phyloP scores from a whole-genome alignment of 108 stramenopile species.

The Cyclotella distinguenda region DNA sequence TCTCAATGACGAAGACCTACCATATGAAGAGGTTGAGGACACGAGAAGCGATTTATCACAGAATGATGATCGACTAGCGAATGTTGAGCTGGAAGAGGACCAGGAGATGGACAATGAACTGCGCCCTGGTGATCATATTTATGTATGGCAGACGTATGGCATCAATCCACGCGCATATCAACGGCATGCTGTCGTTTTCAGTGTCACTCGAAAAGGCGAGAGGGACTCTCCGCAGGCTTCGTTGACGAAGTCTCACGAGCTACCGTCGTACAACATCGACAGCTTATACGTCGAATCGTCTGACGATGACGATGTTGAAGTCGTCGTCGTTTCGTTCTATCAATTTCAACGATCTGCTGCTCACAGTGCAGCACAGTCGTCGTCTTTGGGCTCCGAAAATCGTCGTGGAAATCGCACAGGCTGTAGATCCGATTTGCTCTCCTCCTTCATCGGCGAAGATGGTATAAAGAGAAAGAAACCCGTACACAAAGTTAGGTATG shows the following conservation, averaged over 20 bases:
- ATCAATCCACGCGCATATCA: conserved; percentile 48
- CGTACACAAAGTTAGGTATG: conserved; percentile 41
- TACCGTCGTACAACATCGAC: conserved; percentile 18
- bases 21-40: conserved; percentile 12
- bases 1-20: conserved; percentile 18
- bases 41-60: conserved; percentile 2
- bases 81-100: conserved; percentile 24
- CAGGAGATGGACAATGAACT: conserved; percentile 33
- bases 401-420: conserved; percentile 32
- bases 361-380: conserved; percentile 23
- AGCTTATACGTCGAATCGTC: conserved; percentile 18
- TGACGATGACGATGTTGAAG: conserved; percentile 22
- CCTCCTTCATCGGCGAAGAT: conserved; percentile 37
- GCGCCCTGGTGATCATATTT: conserved; percentile 52
- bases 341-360: conserved; percentile 37
- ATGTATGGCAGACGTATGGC: conserved; percentile 49
- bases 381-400: conserved; percentile 17
- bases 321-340: conserved; percentile 48
- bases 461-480: conserved; percentile 33
- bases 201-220: conserved; percentile 8
- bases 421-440: conserved; percentile 25
- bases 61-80: background rate
- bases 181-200: conserved; percentile 45
- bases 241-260: conserved; percentile 7
- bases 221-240: background rate